These are phyloP conservation scores for Salix dunnii DNA, from an alignment of 345 rosid species.

Conservation along the genomic window DNA sequence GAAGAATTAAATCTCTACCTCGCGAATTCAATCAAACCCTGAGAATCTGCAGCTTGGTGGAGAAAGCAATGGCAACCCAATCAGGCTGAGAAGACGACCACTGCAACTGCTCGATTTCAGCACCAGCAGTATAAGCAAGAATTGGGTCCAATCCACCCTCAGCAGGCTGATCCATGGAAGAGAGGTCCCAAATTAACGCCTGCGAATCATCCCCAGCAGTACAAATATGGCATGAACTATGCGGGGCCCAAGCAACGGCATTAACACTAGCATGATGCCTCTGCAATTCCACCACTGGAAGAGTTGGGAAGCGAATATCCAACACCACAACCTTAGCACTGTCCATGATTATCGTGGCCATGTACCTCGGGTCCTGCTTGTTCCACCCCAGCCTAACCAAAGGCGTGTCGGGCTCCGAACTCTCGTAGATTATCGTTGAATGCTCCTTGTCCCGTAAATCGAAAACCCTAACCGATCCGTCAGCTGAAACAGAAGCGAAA, in stretches of 20 bases:
- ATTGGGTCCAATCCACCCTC: conserved; percentile 96
- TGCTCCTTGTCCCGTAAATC: conserved; percentile 90
- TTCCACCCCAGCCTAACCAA: conserved; percentile 93
- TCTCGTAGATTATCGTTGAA: conserved; percentile 86
- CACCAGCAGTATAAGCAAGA: conserved; percentile 90
- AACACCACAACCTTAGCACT: conserved; percentile 87
- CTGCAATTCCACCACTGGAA: conserved; percentile 90
- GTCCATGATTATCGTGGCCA: conserved; percentile 97
- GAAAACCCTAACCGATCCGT: conserved; percentile 85
- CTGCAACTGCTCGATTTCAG: conserved; percentile 94
- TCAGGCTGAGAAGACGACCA: conserved; percentile 99
- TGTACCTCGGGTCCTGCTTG: conserved; percentile 95
- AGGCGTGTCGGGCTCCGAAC: conserved; percentile 90
- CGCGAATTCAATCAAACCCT: conserved; percentile 59
- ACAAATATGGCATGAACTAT: conserved; percentile 91
- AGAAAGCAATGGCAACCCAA: conserved; percentile 97
- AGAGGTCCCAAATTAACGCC: conserved; percentile 94
- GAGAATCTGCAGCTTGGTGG: conserved; percentile 89
- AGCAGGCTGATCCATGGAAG: conserved; percentile 92
- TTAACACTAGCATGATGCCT: conserved; percentile 86
- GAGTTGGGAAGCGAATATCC: conserved; percentile 88
- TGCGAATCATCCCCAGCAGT: conserved; percentile 97
- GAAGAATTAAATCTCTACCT: not conserved
- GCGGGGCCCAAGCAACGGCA: conserved; percentile 99
- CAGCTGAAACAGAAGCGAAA: conserved; percentile 89